Base-by-base conservation (phyloP, 192 early-diverging fungal species). In the Phlyctochytrium arcticum region DNA sequence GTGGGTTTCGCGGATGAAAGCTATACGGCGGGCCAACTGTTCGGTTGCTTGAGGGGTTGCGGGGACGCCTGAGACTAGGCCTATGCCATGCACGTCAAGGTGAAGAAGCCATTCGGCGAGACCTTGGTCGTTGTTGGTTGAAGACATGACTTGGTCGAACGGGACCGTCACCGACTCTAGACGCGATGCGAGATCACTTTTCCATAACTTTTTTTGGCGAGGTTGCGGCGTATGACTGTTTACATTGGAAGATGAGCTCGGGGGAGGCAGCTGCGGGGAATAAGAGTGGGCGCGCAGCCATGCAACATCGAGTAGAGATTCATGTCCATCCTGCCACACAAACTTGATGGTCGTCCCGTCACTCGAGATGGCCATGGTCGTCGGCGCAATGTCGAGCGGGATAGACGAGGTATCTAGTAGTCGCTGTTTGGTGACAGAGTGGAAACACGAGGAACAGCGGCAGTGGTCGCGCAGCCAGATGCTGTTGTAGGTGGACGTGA, bases 391-490 rank as follows among this genome's bases (percentile, higher is more conserved):
- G 57, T 85, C 72, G 30, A 74, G 54, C n/a, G 85, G 85, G 42
- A 90, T 80, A 44, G 75, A 61, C 21, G 33, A 54, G 4, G 92
- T 92, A 62, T 89, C 78, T 12, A 90, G 60, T 12, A 92, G 75
- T 9, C 92, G 73, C 67, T 93, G 92, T 44, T 87, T 89, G 0
- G 92, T 92, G 15, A 84, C 67, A 5, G 77, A 65, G 48, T 92
- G 92, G 67, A 83, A 93, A 63, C 92, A 93, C 33, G 82, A 44
- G 3, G 80, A 73, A 51, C 92, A 93, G 26, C 77, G 80, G 68
- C 92, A 93, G 69, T 93, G 92, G 62, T 93, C 90, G 7, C 92
- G 74, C 35, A 93, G 79, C 92, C 92, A 93, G 35, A 93, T 77
- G 15, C 80, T 65, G 67, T 91, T 83, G 64, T 50, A 68, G 17